These are phyloP conservation scores for Candida endomychidarum DNA, from an alignment of 805 yeast genomes.

Conservation along the genomic window DNA sequence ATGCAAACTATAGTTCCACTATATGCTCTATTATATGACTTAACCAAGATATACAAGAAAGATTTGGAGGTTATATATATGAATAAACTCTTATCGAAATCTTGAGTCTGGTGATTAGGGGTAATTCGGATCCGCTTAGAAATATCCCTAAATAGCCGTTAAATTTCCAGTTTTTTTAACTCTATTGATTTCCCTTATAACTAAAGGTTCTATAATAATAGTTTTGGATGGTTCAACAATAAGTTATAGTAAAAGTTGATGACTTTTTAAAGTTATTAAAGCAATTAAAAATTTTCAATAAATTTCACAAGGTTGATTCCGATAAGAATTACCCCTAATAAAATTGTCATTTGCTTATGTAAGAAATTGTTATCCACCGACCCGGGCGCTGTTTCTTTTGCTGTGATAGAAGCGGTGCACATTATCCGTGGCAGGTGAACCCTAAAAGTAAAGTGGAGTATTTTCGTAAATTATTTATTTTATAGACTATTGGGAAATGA, in stretches of 20 bases:
- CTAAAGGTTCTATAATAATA: no score
- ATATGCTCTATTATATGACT: no score
- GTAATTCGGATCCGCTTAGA: neutral
- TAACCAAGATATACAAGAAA: no score
- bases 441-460: no score
- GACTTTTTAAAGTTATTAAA: neutral
- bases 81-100: neutral
- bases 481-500: no score
- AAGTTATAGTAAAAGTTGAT: neutral
- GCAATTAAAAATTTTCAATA: constrained; percentile 7
- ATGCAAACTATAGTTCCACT: no score
- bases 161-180: neutral
- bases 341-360: neutral
- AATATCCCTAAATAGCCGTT: no score
- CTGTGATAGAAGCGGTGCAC: no score
- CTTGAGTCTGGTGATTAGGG: neutral
- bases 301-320: constrained; percentile 5
- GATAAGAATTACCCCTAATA: constrained; percentile 7
- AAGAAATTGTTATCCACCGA: neutral
- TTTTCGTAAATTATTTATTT: no score
- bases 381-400: constrained; percentile 1
- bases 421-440: no score
- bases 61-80: no score
- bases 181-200: no score
- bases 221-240: neutral